These are phyloP conservation scores for Penicillium decumbens DNA, from an alignment of 2,329 filamentous ascomycete genomes.

Conservation along the genomic window DNA sequence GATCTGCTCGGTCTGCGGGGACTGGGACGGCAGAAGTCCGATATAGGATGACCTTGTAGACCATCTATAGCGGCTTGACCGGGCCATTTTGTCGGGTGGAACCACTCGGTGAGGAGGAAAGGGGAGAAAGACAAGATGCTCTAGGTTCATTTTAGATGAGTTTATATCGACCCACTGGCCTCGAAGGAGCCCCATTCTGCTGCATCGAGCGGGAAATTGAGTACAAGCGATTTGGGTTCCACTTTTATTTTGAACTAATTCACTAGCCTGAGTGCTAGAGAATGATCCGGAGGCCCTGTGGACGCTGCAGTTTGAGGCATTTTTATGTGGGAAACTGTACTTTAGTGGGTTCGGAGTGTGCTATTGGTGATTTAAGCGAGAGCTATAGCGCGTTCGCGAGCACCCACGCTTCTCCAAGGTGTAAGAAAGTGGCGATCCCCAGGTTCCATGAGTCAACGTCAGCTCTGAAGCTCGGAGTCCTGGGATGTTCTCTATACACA, in stretches of 20 bases:
- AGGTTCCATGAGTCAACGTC: constrained; percentile 2
- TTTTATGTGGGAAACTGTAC: constrained; percentile 1
- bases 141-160: constrained; percentile 18
- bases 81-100: not conserved
- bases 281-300: constrained; percentile 29
- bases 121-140: not conserved
- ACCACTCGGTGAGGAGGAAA: not conserved
- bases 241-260: constrained; percentile 6
- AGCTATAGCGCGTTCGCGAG: constrained; percentile 1
- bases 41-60: constrained; percentile 5
- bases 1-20: not conserved
- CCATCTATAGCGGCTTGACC: constrained; percentile 12
- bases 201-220: constrained; percentile 20
- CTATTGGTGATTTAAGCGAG: constrained; percentile 3
- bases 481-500: not conserved
- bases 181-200: constrained; percentile 9
- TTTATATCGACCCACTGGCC: constrained; percentile 5
- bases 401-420: constrained; percentile 9
- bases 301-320: constrained; percentile 5
- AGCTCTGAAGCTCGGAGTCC: not conserved
- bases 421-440: not conserved
- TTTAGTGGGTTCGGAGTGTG: not conserved
- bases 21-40: constrained; percentile 5
- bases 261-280: constrained; percentile 32
- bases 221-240: constrained; percentile 33